Conservation (phyloP, 257 asterid genomes). For the Datura wrightii region DNA sequence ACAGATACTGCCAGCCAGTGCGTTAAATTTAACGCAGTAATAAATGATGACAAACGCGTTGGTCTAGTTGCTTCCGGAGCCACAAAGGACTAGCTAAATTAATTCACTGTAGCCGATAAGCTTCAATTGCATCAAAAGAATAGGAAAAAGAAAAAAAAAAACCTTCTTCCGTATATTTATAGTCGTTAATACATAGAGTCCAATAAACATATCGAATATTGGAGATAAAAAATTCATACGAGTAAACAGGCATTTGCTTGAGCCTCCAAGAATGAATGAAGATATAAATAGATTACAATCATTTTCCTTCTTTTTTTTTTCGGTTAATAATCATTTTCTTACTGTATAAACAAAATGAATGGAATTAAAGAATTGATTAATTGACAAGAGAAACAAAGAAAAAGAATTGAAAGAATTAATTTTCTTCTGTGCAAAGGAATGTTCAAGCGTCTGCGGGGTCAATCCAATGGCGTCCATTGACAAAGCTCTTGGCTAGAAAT, state of each 20-base stretch:
- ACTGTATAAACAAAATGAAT: neutral
- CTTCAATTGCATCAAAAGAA: neutral
- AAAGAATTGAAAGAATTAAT: neutral
- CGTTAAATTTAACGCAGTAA: no score
- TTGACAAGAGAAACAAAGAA: neutral
- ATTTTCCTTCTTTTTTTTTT: no score
- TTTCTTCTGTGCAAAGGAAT: neutral
- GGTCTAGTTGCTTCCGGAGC: neutral
- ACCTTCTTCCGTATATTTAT: neutral
- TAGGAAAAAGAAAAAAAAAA: neutral
- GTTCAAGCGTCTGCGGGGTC: constrained; percentile 61
- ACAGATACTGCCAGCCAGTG: no score
- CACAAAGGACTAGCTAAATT: neutral
- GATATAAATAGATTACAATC: neutral
- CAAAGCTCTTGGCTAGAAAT: constrained; percentile 77
- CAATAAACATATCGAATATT: no score
- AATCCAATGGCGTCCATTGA: constrained; percentile 94
- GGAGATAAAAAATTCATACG: no score
- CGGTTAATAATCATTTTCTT: neutral
- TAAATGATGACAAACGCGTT: neutral
- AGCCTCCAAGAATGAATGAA: neutral
- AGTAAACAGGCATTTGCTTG: neutral
- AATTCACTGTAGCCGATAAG: neutral
- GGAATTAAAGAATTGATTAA: constrained; percentile 23
- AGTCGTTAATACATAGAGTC: no score